phyloP scores from a whole-genome alignment of 139 green algal species.

The Picochlorum costavermella region DNA sequence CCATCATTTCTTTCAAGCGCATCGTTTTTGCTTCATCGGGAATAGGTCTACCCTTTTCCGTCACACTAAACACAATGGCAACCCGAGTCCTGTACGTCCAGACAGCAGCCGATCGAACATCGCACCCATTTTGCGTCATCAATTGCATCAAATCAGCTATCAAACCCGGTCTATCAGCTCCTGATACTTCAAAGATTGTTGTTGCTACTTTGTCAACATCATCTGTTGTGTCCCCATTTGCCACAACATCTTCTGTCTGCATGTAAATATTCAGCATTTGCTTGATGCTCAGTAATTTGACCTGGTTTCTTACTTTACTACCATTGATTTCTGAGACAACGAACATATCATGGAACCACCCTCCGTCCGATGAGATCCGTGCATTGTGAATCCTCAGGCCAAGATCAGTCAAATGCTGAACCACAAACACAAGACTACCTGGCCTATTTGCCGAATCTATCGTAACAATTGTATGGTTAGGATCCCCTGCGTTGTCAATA shows the following conservation, averaged over 20 bases:
- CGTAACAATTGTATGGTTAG: conserved; percentile 68
- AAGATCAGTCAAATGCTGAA: conserved; percentile 92
- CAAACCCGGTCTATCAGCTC: conserved; percentile 68
- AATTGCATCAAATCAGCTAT: conserved; percentile 75
- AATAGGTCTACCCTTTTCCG: conserved; percentile 54
- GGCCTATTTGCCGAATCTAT: conserved; percentile 92
- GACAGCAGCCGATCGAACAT: conserved; percentile 73
- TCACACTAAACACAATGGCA: conserved; percentile 73
- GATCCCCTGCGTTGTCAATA: conserved; percentile 70
- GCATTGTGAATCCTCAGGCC: conserved; percentile 72
- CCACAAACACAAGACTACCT: conserved; percentile 86
- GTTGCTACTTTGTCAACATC: conserved; percentile 27
- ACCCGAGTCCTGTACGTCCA: conserved; percentile 74
- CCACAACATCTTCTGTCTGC: conserved; percentile 32
- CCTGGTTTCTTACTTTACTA: conserved; percentile 61
- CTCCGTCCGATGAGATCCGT: conserved; percentile 81
- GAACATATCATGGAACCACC: conserved; percentile 97
- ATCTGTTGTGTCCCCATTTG: conserved; percentile 42
- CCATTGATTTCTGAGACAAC: conserved; percentile 67
- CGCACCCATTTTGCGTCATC: conserved; percentile 68
- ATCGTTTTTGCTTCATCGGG: conserved; percentile 49
- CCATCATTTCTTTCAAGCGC: conserved; percentile 54
- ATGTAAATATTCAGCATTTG: conserved; percentile 63
- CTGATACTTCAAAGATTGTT: conserved; percentile 85
- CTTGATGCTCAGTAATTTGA: conserved; percentile 69